Evolutionary conservation across 2,329 filamentous ascomycete species (phyloP), one percentile per base, ranked within the genome.

Genomic region (Trichoderma brevicompactum): DNA sequence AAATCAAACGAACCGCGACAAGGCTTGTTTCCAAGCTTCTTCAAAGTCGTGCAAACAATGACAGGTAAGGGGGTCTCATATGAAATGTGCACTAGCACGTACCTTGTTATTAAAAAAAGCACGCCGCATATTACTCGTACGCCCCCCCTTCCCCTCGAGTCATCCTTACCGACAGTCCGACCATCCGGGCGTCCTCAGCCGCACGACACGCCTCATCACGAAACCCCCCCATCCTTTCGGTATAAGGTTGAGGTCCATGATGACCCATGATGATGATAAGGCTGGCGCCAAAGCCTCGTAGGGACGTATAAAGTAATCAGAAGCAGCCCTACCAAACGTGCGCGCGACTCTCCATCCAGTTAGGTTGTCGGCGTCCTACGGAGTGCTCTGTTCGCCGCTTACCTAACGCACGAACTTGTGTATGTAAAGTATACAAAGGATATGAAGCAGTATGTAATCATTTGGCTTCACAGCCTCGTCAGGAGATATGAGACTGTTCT

Each of bases 181-280:
- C 40, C 44, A 59, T 59, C 55, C 43, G 55, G 55, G 40, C 48
- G 19, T 32, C 19, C 54, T 58, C 59, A 62, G 59, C 59, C 59
- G 38, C 59, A 62, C 48, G 46, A 19, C 44, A 62, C 54, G 36
- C 38, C 13, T 44, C 40, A 56, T 28, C 41, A 12, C 17, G 12
- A 32, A 41, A n/a, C n/a, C 54, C 10, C 54, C 23, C 40, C 53
- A 1, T 17, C 40, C 15, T 34, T 36, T 17, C 40, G 48, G 48
- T 23, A n/a, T n/a, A 13, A 62, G 48, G 48, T 36, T 36, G 56
- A 36, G 23, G n/a, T 36, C 48, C 23, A 41, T 28, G 48, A 34
- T 44, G 59, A 62, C 59, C 58, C 48, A 44, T 23, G 38, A 36
- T 36, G 59, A 62, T 52, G 46, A 40, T 60, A 62, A 62, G 59